A percentile compares a stretch with the other conserved stretches of the same genome.
These are phyloP conservation scores for Triglochin maritima DNA, from an alignment of 106 monocot species.

Conservation along the genomic window DNA sequence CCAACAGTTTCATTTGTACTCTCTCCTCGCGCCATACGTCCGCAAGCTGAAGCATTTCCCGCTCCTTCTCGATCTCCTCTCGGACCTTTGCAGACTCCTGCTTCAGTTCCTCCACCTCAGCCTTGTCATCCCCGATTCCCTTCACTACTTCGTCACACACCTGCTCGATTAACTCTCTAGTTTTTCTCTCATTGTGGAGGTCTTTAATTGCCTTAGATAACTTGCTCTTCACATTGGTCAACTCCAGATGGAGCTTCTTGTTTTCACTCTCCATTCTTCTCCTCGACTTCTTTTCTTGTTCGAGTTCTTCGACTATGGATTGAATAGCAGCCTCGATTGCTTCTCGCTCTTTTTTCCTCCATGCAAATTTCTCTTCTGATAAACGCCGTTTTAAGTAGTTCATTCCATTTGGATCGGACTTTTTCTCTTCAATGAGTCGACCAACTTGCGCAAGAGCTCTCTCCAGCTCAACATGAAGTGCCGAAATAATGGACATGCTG, in stretches of 20 bases:
- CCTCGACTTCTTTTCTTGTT: conserved; percentile 40
- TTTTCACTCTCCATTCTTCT: conserved; percentile 44
- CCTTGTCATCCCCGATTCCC: conserved; percentile 48
- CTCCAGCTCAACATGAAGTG: conserved; percentile 41
- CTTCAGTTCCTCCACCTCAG: conserved; percentile 44
- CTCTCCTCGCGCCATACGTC: conserved; percentile 72
- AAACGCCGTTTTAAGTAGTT: conserved; percentile 11
- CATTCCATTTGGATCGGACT: conserved; percentile 1
- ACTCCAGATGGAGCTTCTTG: conserved; percentile 36
- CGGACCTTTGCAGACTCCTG: conserved; percentile 30
- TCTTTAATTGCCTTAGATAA: conserved; percentile 31
- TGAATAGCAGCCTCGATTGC: conserved; percentile 17
- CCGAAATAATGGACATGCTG: conserved; percentile 31
- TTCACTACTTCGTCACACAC: conserved; percentile 48
- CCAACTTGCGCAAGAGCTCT: conserved; percentile 24
- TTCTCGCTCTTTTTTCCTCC: conserved; percentile 40
- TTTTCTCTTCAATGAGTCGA: conserved; percentile 32
- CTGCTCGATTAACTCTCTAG: conserved; percentile 45
- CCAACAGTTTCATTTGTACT: conserved; percentile 71
- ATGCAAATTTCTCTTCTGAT: conserved; percentile 28
- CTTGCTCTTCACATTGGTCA: conserved; percentile 23
- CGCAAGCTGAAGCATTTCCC: conserved; percentile 81
- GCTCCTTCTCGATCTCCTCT: conserved; percentile 60
- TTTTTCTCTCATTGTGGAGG: conserved; percentile 46
- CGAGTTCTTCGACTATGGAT: conserved; percentile 36